Evolutionary conservation across 164 flowering plant species (phyloP).

Genomic region (Litsea cubeba): DNA sequence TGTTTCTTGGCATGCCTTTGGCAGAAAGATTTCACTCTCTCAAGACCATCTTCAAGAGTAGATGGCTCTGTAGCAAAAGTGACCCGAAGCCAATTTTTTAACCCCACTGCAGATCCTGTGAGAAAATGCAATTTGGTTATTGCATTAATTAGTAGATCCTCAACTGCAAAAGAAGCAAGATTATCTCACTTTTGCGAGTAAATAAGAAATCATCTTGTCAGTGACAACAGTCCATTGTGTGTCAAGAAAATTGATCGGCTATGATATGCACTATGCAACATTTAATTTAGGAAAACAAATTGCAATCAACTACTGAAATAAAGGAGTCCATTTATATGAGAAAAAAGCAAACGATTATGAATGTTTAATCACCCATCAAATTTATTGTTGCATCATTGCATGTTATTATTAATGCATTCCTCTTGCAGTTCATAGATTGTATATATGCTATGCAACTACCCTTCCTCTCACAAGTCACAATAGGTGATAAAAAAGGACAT

Average conservation of each 20-base stretch:
- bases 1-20: slow-evolving; percentile 39
- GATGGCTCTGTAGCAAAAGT: slow-evolving; percentile 66
- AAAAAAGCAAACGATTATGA: no score
- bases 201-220: background rate
- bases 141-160: background rate
- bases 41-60: slow-evolving; percentile 55
- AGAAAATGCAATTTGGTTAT: background rate
- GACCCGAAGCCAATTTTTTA: slow-evolving; percentile 66
- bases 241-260: background rate
- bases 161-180: background rate
- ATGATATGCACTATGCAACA: background rate
- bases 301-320: background rate
- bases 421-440: background rate
- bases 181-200: background rate
- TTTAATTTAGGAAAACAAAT: no score
- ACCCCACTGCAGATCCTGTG: slow-evolving; percentile 27
- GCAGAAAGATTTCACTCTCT: slow-evolving; percentile 54
- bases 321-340: background rate
- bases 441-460: background rate
- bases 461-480: background rate
- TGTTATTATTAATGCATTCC: background rate
- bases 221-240: background rate
- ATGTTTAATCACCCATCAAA: background rate
- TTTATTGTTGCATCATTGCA: background rate
- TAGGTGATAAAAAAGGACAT: background rate